Conservation (phyloP, 2,329 filamentous ascomycete genomes). For the Aspergillus intermedius region DNA sequence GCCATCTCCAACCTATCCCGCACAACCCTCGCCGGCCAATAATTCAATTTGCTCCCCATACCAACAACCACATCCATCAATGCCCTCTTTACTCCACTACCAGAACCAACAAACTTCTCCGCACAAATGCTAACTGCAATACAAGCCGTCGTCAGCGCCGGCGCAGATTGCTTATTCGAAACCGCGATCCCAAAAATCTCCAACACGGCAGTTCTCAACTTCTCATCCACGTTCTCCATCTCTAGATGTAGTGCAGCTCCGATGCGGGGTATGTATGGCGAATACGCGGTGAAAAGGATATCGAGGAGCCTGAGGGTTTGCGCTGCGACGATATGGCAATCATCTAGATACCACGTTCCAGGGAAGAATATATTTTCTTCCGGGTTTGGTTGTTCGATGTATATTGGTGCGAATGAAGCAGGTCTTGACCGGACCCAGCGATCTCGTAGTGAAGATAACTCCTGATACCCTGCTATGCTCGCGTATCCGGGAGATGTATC, state of each 20-base stretch:
- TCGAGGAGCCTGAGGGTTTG: constrained; percentile 55
- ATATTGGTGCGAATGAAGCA: constrained; percentile 50
- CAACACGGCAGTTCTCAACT: constrained; percentile 38
- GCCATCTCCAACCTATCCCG: no score
- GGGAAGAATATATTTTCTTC: constrained; percentile 44
- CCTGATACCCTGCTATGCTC: constrained; percentile 40
- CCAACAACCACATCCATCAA: constrained; percentile 20
- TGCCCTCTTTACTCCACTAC: constrained; percentile 19
- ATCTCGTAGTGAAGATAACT: constrained; percentile 32
- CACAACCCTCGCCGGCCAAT: background rate
- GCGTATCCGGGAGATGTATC: constrained; percentile 23
- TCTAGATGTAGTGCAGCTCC: constrained; percentile 9
- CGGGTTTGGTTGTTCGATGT: constrained; percentile 32
- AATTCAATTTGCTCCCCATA: background rate
- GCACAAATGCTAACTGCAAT: constrained; percentile 29
- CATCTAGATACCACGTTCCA: constrained; percentile 50
- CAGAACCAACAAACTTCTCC: constrained; percentile 22
- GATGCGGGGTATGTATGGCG: constrained; percentile 35
- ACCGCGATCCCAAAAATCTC: constrained; percentile 54
- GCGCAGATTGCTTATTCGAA: constrained; percentile 51
- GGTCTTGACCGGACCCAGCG: no score
- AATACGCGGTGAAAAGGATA: constrained; percentile 51
- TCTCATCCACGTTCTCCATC: constrained; percentile 10
- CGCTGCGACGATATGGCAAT: constrained; percentile 53
- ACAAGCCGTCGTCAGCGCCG: constrained; percentile 44